Conservation (phyloP, 2,329 filamentous ascomycete species). For the Colletotrichum musae region DNA sequence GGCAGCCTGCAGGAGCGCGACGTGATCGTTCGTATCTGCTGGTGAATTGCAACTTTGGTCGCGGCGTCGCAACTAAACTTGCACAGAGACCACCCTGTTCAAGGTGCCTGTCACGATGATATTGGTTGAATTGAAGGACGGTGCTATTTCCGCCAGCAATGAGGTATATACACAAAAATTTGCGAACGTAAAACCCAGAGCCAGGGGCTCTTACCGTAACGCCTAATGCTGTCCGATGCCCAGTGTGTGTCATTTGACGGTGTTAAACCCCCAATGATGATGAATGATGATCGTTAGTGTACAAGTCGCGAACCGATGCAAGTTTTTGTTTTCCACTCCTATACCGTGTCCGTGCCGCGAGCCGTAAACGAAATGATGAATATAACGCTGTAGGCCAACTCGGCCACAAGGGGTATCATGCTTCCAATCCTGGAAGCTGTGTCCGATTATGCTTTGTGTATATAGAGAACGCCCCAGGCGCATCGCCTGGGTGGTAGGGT, state of each 20-base stretch:
- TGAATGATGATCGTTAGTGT: constrained; percentile 39
- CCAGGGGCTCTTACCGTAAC: constrained; percentile 27
- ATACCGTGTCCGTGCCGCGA: constrained; percentile 38
- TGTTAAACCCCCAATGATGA: constrained; percentile 35
- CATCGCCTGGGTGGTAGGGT: constrained; percentile 5
- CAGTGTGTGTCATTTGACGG: constrained; percentile 31
- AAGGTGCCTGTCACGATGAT: constrained; percentile 12
- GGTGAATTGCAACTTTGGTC: not conserved
- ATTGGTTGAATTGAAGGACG: constrained; percentile 32
- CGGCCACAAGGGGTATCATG: constrained; percentile 41
- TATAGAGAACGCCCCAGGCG: constrained; percentile 25
- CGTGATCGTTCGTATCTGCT: not conserved
- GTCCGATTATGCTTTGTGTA: constrained; percentile 37
- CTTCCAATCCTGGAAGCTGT: constrained; percentile 35
- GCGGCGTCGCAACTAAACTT: not conserved
- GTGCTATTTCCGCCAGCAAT: constrained; percentile 7
- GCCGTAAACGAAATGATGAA: constrained; percentile 37
- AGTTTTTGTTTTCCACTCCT: constrained; percentile 39
- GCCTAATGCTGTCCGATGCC: constrained; percentile 39
- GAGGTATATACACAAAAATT: constrained; percentile 34
- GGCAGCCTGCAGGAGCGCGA: not conserved
- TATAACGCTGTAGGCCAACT: constrained; percentile 39
- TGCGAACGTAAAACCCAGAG: constrained; percentile 27
- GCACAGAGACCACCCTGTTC: not conserved
- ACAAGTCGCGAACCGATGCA: constrained; percentile 40